Base-by-base conservation (phyloP, 2,329 filamentous ascomycete genomes). In the Ophiostoma fasciatum region DNA sequence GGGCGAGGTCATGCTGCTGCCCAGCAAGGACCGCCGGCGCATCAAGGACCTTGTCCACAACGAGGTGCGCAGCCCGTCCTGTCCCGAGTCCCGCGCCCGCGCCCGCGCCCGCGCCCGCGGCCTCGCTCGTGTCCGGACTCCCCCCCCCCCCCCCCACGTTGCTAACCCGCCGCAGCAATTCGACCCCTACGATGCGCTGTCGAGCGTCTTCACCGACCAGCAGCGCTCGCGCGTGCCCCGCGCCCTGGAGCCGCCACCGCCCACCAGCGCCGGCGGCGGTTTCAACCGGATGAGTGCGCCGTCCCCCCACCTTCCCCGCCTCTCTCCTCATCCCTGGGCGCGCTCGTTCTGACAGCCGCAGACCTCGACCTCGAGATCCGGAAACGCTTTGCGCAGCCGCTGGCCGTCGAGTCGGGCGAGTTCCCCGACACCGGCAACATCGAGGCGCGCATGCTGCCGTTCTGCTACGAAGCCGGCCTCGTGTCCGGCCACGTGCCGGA, bases 231-330 rank as follows among this genome's bases (percentile, higher is more conserved):
- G 61, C 39, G 49, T 59, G 10, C 52, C 59, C 4, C 60, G 61
- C 34, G 52, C 59, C 11, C 68, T 77, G 21, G 71, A 82, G 38
- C 68, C 74, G 8, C n/a, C 26, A 6, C 32, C 33, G n/a, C 75
- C 78, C 19, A 67, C 76, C 20, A 76, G 74, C 49, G 78, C 78
- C 18, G 37, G 31, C 19, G 78, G 74, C 20, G 79, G 79, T 15
- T 66, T 88, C 31, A 85, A 82, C 46, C 84, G 74, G 46, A 78
- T 88, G 64, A 92, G 79, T 84, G 64, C 52, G 76, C 59, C n/a
- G n/a, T n/a, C n/a, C n/a, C n/a, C n/a, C n/a, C n/a, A n/a, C n/a
- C n/a, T n/a, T n/a, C n/a, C n/a, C n/a, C n/a, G n/a, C n/a, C n/a
- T n/a, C n/a, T n/a, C n/a, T n/a, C n/a, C n/a, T n/a, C n/a, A n/a